phyloP scores from a whole-genome alignment of 768 basidiomycete genomes.

The Cyclocybe cylindracea region DNA sequence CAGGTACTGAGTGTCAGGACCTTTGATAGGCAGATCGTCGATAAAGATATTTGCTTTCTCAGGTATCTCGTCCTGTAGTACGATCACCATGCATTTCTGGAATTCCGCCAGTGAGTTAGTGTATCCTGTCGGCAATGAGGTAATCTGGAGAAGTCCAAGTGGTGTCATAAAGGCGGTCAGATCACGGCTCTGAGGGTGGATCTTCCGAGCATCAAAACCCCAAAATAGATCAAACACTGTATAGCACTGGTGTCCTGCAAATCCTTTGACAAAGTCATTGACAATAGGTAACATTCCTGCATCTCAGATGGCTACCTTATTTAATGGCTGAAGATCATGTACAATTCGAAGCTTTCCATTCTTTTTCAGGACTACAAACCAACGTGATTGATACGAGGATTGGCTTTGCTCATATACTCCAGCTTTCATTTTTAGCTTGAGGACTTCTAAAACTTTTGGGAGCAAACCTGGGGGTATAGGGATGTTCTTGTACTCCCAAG shows the following conservation, averaged over 20 bases:
- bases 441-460: conserved; percentile 26
- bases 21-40: conserved; percentile 31
- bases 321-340: conserved; percentile 38
- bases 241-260: too few species aligned
- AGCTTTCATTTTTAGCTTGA: too few species aligned
- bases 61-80: conserved; percentile 30
- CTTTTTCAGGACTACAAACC: too few species aligned
- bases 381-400: too few species aligned
- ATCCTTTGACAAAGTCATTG: conserved; percentile 32
- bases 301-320: conserved; percentile 37
- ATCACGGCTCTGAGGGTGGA: conserved; percentile 20
- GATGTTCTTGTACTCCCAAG: conserved; percentile 34
- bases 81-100: conserved; percentile 31
- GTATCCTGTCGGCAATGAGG: too few species aligned
- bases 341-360: conserved; percentile 33
- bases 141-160: conserved; percentile 30
- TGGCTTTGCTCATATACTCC: too few species aligned
- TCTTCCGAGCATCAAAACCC: conserved; percentile 33
- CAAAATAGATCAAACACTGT: too few species aligned
- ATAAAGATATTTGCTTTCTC: conserved; percentile 23
- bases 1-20: too few species aligned
- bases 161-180: conserved; percentile 42
- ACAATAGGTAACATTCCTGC: conserved; percentile 32
- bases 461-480: conserved; percentile 35
- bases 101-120: conserved; percentile 32